Evolutionary conservation across 768 basidiomycete genomes (phyloP).

Genomic region (Termitomyces sp.): DNA sequence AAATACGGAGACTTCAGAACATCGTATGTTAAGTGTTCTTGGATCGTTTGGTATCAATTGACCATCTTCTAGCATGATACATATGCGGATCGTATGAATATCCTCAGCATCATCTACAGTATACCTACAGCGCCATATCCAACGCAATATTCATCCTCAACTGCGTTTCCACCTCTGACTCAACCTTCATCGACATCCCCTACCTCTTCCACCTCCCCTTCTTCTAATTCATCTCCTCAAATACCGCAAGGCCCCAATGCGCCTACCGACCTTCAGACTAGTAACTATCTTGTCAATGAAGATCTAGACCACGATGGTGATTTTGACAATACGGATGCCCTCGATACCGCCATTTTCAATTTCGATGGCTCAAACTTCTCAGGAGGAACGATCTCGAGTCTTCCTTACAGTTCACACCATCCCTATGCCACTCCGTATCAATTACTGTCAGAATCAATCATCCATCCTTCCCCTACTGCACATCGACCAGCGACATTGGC

Average conservation of each 20-base stretch:
- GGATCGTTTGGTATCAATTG: slow-evolving; percentile 7
- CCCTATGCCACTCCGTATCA: slow-evolving; percentile 54
- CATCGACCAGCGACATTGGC: slow-evolving; percentile 32
- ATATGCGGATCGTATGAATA: slow-evolving; percentile 92
- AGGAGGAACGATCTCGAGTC: slow-evolving; percentile 25
- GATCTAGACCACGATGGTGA: slow-evolving; percentile 22
- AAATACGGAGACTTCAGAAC: slow-evolving; percentile 79
- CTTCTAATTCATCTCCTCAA: slow-evolving; percentile 44
- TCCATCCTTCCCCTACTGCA: slow-evolving; percentile 17
- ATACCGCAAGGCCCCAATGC: slow-evolving; percentile 33
- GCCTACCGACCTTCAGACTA: slow-evolving; percentile 33
- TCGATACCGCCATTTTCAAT: slow-evolving; percentile 45
- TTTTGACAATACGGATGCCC: slow-evolving; percentile 35
- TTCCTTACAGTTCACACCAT: slow-evolving; percentile 33
- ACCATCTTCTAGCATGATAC: slow-evolving; percentile 73
- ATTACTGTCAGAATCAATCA: slow-evolving; percentile 23
- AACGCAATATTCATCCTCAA: slow-evolving; percentile 60
- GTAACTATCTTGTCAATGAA: slow-evolving; percentile 18
- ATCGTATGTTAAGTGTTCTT: slow-evolving; percentile 62
- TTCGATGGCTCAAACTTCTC: slow-evolving; percentile 32
- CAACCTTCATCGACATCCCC: slow-evolving; percentile 19
- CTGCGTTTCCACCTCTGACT: slow-evolving; percentile 35
- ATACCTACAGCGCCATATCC: slow-evolving; percentile 76
- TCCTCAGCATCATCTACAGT: slow-evolving; percentile 85
- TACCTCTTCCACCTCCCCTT: slow-evolving; percentile 44